These are phyloP conservation scores for Populus davidiana DNA, from an alignment of 345 rosid species.

Conservation along the genomic window DNA sequence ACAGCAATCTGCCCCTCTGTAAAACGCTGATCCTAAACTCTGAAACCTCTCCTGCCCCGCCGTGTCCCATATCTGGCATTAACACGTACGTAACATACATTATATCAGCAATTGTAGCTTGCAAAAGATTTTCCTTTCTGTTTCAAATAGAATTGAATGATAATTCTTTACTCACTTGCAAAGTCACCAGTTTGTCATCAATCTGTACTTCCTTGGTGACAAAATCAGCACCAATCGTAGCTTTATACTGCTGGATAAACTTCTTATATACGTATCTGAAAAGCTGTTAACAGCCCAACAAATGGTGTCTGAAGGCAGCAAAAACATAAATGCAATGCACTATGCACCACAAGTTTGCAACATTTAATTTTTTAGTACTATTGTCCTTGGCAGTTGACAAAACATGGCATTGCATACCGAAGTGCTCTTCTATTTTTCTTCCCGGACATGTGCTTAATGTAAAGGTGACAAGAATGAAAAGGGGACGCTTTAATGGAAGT, in stretches of 20 bases:
- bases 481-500: neutral
- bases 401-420: neutral
- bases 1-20: constrained; percentile 91
- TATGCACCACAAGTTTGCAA: neutral
- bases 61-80: constrained; percentile 81
- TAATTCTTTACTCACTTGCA: constrained; percentile 51
- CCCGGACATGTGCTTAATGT: no score
- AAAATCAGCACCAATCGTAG: constrained; percentile 93
- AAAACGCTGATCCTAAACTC: constrained; percentile 78
- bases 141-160: neutral
- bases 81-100: neutral
- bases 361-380: neutral
- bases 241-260: constrained; percentile 72
- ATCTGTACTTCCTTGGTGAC: constrained; percentile 82
- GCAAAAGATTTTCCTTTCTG: neutral
- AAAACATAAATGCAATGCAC: no score
- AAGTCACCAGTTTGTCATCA: constrained; percentile 67
- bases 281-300: neutral
- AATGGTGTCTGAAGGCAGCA: neutral
- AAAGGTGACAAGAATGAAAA: neutral
- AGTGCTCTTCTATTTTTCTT: neutral
- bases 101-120: neutral
- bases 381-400: neutral
- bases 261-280: constrained; percentile 77
- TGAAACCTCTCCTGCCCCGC: constrained; percentile 97